Conservation (phyloP, 164 flowering plant genomes). For the Annona squamosa region DNA sequence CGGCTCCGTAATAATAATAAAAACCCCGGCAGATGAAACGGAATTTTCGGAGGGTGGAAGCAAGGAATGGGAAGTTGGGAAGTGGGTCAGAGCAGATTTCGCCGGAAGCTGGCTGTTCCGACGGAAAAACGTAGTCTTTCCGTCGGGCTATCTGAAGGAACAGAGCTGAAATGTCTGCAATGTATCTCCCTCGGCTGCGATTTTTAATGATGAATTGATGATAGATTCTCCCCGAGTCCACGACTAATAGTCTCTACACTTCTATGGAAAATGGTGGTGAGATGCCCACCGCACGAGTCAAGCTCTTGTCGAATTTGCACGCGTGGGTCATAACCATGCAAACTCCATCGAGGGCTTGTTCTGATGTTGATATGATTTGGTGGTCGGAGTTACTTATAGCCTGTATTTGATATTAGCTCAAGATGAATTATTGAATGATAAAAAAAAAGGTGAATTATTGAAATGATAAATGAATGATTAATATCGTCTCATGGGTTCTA, state of each 20-base stretch:
- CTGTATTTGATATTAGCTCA: too few relatives aligned
- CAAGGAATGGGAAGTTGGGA: background rate
- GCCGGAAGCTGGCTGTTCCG: background rate
- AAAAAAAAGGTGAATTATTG: too few relatives aligned
- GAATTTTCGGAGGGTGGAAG: background rate
- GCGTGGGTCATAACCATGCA: too few relatives aligned
- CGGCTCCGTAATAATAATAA: background rate
- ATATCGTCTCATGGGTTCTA: too few relatives aligned
- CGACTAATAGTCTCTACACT: background rate
- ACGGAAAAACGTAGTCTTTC: background rate
- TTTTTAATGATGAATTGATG: background rate
- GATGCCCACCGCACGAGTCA: background rate
- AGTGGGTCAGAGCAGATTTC: background rate
- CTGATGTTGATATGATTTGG: too few relatives aligned
- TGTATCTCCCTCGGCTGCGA: background rate
- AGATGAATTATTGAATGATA: too few relatives aligned
- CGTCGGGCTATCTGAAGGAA: background rate
- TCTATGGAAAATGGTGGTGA: background rate
- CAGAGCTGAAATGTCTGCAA: background rate
- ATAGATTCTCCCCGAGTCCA: background rate
- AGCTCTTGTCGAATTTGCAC: too few relatives aligned
- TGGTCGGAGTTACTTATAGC: too few relatives aligned
- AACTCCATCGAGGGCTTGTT: too few relatives aligned
- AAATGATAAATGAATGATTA: too few relatives aligned
- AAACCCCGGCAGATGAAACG: background rate